A percentile compares a stretch with the other conserved stretches of the same genome.
These are phyloP conservation scores for Rubroboletus satanas DNA, from an alignment of 768 basidiomycete species.

Conservation along the genomic window DNA sequence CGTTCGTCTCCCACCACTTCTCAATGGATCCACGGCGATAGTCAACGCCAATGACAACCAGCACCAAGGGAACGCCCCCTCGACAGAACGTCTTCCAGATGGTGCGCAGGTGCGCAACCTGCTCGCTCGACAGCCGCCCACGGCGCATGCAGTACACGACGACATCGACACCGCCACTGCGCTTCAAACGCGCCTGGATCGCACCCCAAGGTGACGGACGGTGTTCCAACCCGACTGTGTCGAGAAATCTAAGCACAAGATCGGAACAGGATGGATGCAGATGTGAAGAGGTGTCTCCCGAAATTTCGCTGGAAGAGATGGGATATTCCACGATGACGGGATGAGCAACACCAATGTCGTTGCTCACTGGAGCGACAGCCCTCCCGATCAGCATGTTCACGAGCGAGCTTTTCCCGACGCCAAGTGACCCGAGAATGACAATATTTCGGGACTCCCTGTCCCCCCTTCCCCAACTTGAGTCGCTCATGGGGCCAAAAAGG, in stretches of 20 bases:
- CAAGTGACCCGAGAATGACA: slow-evolving; percentile 24
- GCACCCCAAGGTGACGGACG: slow-evolving; percentile 11
- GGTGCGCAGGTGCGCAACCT: slow-evolving; percentile 30
- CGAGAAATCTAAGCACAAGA: slow-evolving; percentile 11
- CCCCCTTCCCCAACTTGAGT: not conserved
- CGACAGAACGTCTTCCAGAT: slow-evolving; percentile 22
- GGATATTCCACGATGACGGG: slow-evolving; percentile 12
- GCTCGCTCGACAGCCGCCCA: slow-evolving; percentile 31
- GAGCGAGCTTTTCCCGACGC: slow-evolving; percentile 39
- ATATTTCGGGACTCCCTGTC: slow-evolving; percentile 10
- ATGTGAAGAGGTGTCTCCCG: not conserved
- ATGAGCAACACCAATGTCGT: slow-evolving; percentile 14
- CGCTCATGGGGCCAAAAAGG: not conserved
- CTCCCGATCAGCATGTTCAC: slow-evolving; percentile 36
- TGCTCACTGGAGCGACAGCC: slow-evolving; percentile 26
- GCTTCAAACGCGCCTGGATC: slow-evolving; percentile 13
- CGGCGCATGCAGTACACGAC: slow-evolving; percentile 37
- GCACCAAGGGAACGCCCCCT: slow-evolving; percentile 11
- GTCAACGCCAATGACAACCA: slow-evolving; percentile 15
- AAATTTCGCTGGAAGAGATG: slow-evolving; percentile 1
- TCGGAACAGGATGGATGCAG: not conserved
- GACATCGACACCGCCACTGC: slow-evolving; percentile 19
- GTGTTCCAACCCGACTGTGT: slow-evolving; percentile 21
- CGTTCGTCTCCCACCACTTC: slow-evolving; percentile 20
- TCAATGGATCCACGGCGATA: slow-evolving; percentile 16